phyloP scores from a whole-genome alignment of 768 basidiomycete genomes.

The Tricholoma bakamatsutake region DNA sequence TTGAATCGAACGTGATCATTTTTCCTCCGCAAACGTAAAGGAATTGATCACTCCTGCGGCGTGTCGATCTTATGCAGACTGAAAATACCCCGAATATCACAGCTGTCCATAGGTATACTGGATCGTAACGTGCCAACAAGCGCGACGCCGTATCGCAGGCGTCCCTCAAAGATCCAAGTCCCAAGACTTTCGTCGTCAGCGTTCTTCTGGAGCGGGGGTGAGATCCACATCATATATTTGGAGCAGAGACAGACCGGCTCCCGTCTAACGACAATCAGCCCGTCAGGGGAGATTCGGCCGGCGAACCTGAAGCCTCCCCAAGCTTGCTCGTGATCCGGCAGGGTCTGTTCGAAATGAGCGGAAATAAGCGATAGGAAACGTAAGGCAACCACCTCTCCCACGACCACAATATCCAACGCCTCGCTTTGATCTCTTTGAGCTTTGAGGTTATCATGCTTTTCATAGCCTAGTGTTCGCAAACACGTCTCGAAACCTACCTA shows the following conservation, averaged over 20 bases:
- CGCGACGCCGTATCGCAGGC: conserved; percentile 38
- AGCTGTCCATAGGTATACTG: conserved; percentile 23
- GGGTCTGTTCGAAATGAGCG: conserved; percentile 35
- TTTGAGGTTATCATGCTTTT: conserved; percentile 11
- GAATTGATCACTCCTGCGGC: conserved; percentile 6
- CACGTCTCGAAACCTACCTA: conserved; percentile 12
- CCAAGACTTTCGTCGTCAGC: conserved; percentile 31
- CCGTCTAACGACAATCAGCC: conserved; percentile 54
- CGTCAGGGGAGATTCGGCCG: conserved; percentile 55
- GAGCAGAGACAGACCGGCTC: conserved; percentile 39
- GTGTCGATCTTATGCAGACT: conserved; percentile 41
- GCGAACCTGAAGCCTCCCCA: conserved; percentile 64
- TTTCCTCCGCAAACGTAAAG: not conserved
- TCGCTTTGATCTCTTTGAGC: conserved; percentile 10
- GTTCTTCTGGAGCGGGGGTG: conserved; percentile 30
- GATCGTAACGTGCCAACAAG: conserved; percentile 53
- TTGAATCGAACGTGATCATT: not conserved
- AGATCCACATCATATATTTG: conserved; percentile 1
- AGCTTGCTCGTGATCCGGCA: conserved; percentile 45
- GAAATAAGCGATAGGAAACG: not conserved
- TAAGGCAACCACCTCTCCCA: conserved; percentile 36
- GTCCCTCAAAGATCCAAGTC: conserved; percentile 55
- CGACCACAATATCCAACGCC: conserved; percentile 27
- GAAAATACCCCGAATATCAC: conserved; percentile 47
- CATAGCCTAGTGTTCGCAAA: conserved; percentile 20